A percentile compares a stretch with the other conserved stretches of the same genome.
These are phyloP conservation scores for Thermochaetoides thermophila DNA, from an alignment of 495 filamentous ascomycete species.

Conservation along the genomic window DNA sequence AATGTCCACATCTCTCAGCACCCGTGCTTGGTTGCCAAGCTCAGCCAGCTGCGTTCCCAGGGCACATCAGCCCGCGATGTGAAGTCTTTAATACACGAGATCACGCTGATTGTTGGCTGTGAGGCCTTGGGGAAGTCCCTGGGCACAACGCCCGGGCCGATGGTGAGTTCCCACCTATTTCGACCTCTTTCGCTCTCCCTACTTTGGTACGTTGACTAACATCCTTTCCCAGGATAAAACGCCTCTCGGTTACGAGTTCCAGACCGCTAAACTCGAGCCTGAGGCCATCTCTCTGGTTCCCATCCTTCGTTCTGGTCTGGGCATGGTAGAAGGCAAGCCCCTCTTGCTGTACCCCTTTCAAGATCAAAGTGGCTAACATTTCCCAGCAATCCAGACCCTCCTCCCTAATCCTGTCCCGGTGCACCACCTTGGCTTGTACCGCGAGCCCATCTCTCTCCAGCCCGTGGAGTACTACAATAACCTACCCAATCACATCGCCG, in stretches of 20 bases:
- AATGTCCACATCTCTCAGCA: slow-evolving; percentile 78
- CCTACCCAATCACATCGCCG: slow-evolving; percentile 54
- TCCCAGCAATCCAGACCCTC: slow-evolving; percentile 59
- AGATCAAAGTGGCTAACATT: background rate
- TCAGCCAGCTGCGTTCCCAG: slow-evolving; percentile 70
- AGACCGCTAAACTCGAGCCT: slow-evolving; percentile 42
- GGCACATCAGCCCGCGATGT: slow-evolving; percentile 58
- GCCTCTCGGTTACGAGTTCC: slow-evolving; percentile 58
- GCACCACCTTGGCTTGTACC: slow-evolving; percentile 87
- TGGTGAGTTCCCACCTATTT: slow-evolving; percentile 17
- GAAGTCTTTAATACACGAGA: slow-evolving; percentile 70
- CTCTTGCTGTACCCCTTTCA: slow-evolving; percentile 1
- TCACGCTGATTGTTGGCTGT: slow-evolving; percentile 64
- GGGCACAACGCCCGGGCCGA: slow-evolving; percentile 28
- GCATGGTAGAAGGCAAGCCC: slow-evolving; percentile 64
- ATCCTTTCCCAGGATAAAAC: slow-evolving; percentile 43
- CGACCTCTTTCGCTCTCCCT: background rate
- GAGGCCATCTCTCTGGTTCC: slow-evolving; percentile 66
- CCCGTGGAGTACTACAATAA: slow-evolving; percentile 99
- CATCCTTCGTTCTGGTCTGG: slow-evolving; percentile 77
- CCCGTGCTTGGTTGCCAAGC: slow-evolving; percentile 75
- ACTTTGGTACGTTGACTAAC: background rate
- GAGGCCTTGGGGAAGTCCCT: slow-evolving; percentile 63
- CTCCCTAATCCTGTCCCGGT: slow-evolving; percentile 70
- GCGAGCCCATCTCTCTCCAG: slow-evolving; percentile 67